These are phyloP conservation scores for Aspergillus oerlinghausenensis DNA, from an alignment of 2,329 filamentous ascomycete genomes.

Conservation along the genomic window DNA sequence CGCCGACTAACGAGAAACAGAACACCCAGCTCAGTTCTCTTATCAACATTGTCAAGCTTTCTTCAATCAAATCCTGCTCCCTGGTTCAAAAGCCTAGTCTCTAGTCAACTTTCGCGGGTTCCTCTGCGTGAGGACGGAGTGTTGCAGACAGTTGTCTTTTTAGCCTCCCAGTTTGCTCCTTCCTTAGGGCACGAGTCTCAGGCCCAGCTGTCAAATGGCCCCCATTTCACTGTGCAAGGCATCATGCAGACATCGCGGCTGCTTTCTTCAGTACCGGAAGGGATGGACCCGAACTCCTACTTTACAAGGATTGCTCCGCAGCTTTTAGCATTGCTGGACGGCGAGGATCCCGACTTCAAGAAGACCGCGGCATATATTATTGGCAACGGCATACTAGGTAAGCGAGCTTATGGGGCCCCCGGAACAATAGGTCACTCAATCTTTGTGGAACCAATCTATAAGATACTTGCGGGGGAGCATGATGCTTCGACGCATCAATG, in stretches of 20 bases:
- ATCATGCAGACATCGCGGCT: constrained; percentile 43
- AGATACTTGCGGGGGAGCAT: constrained; percentile 31
- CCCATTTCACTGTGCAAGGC: constrained; percentile 40
- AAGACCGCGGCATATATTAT: constrained; percentile 41
- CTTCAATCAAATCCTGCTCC: constrained; percentile 31
- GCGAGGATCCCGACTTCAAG: constrained; percentile 35
- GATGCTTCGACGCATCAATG: constrained; percentile 22
- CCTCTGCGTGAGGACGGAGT: constrained; percentile 40
- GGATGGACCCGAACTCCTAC: constrained; percentile 32
- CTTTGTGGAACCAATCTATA: constrained; percentile 39
- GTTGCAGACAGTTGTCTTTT: constrained; percentile 39
- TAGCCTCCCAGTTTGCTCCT: constrained; percentile 40
- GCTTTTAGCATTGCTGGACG: constrained; percentile 37
- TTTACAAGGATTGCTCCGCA: constrained; percentile 38
- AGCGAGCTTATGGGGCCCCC: constrained; percentile 35
- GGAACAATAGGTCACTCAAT: constrained; percentile 39
- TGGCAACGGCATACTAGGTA: constrained; percentile 41
- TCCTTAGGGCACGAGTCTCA: constrained; percentile 33
- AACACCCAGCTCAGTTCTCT: constrained; percentile 31
- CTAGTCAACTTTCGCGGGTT: constrained; percentile 33
- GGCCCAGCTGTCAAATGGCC: constrained; percentile 26
- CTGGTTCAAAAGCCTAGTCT: constrained; percentile 38
- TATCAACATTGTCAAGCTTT: constrained; percentile 35
- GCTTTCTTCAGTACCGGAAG: constrained; percentile 39
- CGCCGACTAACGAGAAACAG: constrained; percentile 22